These are phyloP conservation scores for Phytophthora sansomeana DNA, from an alignment of 352 stramenopile species.

Conservation along the genomic window DNA sequence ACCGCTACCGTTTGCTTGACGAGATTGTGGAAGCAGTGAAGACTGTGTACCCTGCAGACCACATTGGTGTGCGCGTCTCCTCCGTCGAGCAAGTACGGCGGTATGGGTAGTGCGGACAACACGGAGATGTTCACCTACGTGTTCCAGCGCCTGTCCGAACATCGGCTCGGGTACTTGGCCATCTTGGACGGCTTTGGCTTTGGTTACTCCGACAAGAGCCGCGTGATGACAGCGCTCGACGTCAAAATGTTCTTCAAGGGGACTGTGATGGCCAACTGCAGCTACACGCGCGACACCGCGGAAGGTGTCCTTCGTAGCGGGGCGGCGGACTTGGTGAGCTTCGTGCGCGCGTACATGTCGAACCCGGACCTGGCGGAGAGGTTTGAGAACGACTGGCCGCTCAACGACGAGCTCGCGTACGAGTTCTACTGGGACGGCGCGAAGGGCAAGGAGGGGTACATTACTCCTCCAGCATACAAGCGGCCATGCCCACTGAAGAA, in stretches of 20 bases:
- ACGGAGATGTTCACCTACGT: conserved; percentile 49
- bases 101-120: conserved; percentile 44
- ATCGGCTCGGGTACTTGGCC: conserved; percentile 35
- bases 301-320: conserved; percentile 31
- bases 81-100: conserved; percentile 40
- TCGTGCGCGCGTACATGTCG: conserved; percentile 32
- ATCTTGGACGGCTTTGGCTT: conserved; percentile 44
- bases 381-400: conserved; percentile 25
- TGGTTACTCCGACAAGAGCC: conserved; percentile 36
- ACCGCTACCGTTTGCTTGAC: conserved; percentile 68
- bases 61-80: conserved; percentile 41
- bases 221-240: conserved; percentile 32
- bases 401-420: conserved; percentile 31
- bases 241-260: conserved; percentile 36
- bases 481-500: conserved; percentile 15
- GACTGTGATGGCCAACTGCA: conserved; percentile 35
- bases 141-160: conserved; percentile 34
- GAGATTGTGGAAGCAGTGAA: conserved; percentile 70
- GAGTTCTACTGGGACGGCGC: conserved; percentile 38
- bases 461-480: conserved; percentile 26
- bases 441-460: conserved; percentile 36
- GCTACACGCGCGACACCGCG: conserved; percentile 32
- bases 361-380: conserved; percentile 37
- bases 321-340: conserved; percentile 35
- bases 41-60: conserved; percentile 35